Evolutionary conservation across 1,284 basidiomycete species (phyloP).

Genomic region (Schizophyllum amplum): DNA sequence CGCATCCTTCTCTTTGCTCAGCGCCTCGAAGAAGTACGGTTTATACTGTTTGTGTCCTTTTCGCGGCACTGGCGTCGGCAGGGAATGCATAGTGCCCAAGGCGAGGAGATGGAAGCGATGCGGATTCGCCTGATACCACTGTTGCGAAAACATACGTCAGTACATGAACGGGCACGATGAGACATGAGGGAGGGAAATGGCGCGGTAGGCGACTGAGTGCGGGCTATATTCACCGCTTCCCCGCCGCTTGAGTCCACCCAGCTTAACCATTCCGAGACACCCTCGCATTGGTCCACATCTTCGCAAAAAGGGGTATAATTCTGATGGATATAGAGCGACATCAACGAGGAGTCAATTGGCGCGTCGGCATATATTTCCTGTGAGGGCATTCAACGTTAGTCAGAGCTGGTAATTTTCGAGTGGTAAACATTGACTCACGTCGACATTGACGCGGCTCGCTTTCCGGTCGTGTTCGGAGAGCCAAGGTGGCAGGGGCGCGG

Average conservation of each 20-base stretch:
- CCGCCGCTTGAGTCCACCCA: conserved; percentile 72
- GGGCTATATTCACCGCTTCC: conserved; percentile 49
- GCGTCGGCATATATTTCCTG: conserved; percentile 78
- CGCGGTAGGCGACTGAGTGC: neutral
- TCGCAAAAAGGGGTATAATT: conserved; percentile 84
- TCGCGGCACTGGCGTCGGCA: conserved; percentile 81
- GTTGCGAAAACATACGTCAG: neutral
- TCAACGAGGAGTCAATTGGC: conserved; percentile 85
- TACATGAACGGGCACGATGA: conserved; percentile 6
- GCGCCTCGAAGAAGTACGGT: conserved; percentile 61
- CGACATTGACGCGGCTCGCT: conserved; percentile 72
- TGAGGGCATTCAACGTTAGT: conserved; percentile 1
- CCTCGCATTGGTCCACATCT: conserved; percentile 69
- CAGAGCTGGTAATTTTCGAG: neutral
- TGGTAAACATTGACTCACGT: conserved; percentile 41
- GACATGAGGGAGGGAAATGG: neutral
- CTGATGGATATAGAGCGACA: conserved; percentile 88
- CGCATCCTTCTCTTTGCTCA: conserved; percentile 46
- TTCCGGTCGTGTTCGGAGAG: conserved; percentile 55
- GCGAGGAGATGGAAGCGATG: conserved; percentile 81
- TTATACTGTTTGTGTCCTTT: conserved; percentile 74
- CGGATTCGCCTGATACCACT: conserved; percentile 77
- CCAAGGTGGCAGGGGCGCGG: conserved; percentile 45
- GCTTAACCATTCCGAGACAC: conserved; percentile 73
- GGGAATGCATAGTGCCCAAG: conserved; percentile 70